Conservation (phyloP, 2,329 filamentous ascomycete genomes). For the Aspergillus sp. region DNA sequence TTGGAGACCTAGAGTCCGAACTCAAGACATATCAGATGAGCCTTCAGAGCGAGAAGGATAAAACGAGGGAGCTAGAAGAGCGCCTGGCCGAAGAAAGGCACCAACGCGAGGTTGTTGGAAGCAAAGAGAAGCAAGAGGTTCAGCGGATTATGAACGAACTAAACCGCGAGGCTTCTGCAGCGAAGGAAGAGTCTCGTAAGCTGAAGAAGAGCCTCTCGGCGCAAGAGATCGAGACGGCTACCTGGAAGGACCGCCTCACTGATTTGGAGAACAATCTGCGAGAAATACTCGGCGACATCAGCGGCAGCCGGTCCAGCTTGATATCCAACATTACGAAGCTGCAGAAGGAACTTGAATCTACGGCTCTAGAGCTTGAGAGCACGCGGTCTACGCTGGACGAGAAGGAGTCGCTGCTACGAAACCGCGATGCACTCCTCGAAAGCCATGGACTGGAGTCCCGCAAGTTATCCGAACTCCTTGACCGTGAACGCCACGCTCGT, state of each 20-base stretch:
- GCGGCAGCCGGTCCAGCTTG: conserved; percentile 79
- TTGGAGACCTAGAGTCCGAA: conserved; percentile 85
- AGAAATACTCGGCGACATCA: conserved; percentile 82
- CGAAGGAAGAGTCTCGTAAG: conserved; percentile 82
- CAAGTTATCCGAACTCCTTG: conserved; percentile 81
- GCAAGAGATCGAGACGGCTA: conserved; percentile 82
- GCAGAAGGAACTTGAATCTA: conserved; percentile 82
- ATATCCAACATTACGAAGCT: conserved; percentile 85
- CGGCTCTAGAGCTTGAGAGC: conserved; percentile 75
- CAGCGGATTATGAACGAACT: conserved; percentile 92
- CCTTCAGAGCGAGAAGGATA: conserved; percentile 82
- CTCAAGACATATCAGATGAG: conserved; percentile 75
- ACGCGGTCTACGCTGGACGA: conserved; percentile 78
- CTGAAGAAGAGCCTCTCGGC: conserved; percentile 80
- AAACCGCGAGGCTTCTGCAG: conserved; percentile 75
- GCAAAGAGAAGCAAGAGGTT: conserved; percentile 89
- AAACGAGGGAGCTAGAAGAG: conserved; percentile 67
- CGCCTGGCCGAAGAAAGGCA: conserved; percentile 77
- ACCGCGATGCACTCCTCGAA: conserved; percentile 84
- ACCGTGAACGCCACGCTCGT: conserved; percentile 83
- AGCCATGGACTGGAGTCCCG: conserved; percentile 82
- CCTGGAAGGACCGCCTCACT: conserved; percentile 87
- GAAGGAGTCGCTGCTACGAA: conserved; percentile 85
- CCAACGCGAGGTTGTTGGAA: conserved; percentile 82
- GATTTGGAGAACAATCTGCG: conserved; percentile 88